Conservation (phyloP, 2,329 filamentous ascomycete species). For the Hypoxylon sp. region DNA sequence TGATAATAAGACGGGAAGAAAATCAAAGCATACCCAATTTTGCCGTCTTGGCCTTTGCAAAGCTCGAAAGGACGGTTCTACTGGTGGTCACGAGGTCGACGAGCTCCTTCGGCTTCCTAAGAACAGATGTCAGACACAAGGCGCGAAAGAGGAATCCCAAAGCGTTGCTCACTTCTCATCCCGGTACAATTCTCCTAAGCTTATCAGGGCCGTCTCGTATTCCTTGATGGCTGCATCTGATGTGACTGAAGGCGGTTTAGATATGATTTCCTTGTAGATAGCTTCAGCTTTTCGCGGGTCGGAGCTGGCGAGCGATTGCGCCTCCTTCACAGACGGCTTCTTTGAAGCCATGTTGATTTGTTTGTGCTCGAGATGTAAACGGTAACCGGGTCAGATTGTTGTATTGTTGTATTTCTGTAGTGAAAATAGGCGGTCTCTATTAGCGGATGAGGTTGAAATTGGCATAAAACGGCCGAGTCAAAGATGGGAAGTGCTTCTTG, state of each 20-base stretch:
- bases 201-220: constrained; percentile 91
- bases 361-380: constrained; percentile 26
- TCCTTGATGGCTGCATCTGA: constrained; percentile 89
- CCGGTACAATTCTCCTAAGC: constrained; percentile 91
- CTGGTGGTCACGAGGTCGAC: constrained; percentile 92
- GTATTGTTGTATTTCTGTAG: background rate
- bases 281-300: constrained; percentile 87
- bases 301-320: constrained; percentile 84
- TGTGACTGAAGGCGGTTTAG: constrained; percentile 84
- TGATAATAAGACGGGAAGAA: background rate
- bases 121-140: constrained; percentile 50
- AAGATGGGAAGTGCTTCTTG: background rate
- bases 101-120: constrained; percentile 84
- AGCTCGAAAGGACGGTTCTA: constrained; percentile 91
- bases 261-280: constrained; percentile 90
- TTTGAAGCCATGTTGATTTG: constrained; percentile 50
- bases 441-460: constrained; percentile 9
- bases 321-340: constrained; percentile 78
- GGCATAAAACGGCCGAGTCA: constrained; percentile 12
- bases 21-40: constrained; percentile 82
- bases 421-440: background rate
- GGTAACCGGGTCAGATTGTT: background rate
- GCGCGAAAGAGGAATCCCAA: constrained; percentile 7
- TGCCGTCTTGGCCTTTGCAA: constrained; percentile 98
- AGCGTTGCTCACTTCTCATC: constrained; percentile 79